A percentile compares a stretch with the other conserved stretches of the same genome.
phyloP scores from a whole-genome alignment of 495 filamentous ascomycete genomes.

The Massariosphaeria phaeospora region DNA sequence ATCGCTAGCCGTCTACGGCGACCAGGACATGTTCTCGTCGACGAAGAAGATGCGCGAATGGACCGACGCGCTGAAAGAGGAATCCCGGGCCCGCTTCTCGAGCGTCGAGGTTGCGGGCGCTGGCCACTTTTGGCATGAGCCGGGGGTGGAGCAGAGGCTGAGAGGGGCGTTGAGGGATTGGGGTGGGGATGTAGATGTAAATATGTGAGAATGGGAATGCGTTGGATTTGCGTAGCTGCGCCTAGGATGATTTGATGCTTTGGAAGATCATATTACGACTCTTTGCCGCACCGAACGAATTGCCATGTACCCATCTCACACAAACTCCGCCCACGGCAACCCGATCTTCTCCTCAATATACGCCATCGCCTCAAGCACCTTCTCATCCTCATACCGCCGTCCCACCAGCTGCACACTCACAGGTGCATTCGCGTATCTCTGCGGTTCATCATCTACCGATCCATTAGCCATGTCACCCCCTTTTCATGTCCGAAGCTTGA shows the following conservation, averaged over 20 bases:
- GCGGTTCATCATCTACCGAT: conserved; percentile 29
- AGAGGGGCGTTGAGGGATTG: conserved; percentile 35
- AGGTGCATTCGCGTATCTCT: conserved; percentile 39
- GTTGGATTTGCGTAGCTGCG: too few relatives aligned
- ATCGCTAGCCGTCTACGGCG: conserved; percentile 73
- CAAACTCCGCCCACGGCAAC: conserved; percentile 13
- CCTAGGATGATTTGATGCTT: too few relatives aligned
- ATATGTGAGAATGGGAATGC: too few relatives aligned
- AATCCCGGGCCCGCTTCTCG: conserved; percentile 43
- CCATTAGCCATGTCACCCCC: too few relatives aligned
- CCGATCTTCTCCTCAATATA: conserved; percentile 37
- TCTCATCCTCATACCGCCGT: conserved; percentile 46
- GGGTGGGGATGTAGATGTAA: neutral
- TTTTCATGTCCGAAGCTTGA: too few relatives aligned
- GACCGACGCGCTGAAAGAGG: conserved; percentile 53
- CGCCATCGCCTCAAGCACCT: conserved; percentile 43
- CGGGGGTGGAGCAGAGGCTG: conserved; percentile 54
- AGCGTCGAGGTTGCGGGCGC: conserved; percentile 60
- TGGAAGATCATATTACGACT: too few relatives aligned
- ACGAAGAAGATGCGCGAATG: conserved; percentile 63
- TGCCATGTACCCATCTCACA: conserved; percentile 2
- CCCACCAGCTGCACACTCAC: conserved; percentile 44
- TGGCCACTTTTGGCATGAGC: conserved; percentile 80
- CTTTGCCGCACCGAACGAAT: too few relatives aligned
- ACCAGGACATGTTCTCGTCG: conserved; percentile 71